Base-by-base conservation (phyloP, 148 eudicot genomes). In the Beta vulgaris region DNA sequence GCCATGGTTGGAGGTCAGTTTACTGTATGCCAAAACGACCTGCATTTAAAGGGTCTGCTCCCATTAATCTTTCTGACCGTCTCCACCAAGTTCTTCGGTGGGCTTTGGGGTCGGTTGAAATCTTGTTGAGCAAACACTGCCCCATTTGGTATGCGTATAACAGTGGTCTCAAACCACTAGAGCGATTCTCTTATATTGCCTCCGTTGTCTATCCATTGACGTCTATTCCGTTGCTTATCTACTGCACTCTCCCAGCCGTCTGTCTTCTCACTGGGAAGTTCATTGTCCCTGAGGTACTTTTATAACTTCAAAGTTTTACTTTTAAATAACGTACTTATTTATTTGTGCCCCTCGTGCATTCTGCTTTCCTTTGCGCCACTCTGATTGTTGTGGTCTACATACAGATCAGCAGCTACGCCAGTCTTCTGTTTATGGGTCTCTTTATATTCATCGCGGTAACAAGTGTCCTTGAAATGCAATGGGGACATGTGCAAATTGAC, bases 351-450 rank as follows among this genome's bases (percentile, higher is more conserved):
- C 48, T 43, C 13, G 10, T 43, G 48, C 13, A 10, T 14, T 55
- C n/a, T n/a, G n/a, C n/a, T 5, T n/a, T n/a, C 31, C 60, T 55
- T 55, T 23, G 28, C 60, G 1, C 25, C n/a, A n/a, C n/a, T n/a
- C n/a, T n/a, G n/a, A n/a, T 21, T 48, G 53, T 5, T 2, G 14
- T 21, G 4, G 14, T 14, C n/a, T 18, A 73, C 73, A 14, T 82
- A 61, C 99, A 95, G 99, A 96, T 96, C 42, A 96, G 98, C 84
- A 96, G 91, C 84, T 92, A 92, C 23, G 99, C 99, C 15, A 92
- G 99, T 79, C 80, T 96, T 49, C 49, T 92, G 37, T 96, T 96
- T 72, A 96, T 96, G 97, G 91, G 79, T 18, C 89, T 96, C 77
- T 96, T 96, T 80, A 80, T 92, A 29, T 92, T 93, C 40, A 96